Evolutionary conservation across 805 yeast genomes (phyloP), one percentile per base, ranked within the genome.

Genomic region (Jamesozyma piceae): DNA sequence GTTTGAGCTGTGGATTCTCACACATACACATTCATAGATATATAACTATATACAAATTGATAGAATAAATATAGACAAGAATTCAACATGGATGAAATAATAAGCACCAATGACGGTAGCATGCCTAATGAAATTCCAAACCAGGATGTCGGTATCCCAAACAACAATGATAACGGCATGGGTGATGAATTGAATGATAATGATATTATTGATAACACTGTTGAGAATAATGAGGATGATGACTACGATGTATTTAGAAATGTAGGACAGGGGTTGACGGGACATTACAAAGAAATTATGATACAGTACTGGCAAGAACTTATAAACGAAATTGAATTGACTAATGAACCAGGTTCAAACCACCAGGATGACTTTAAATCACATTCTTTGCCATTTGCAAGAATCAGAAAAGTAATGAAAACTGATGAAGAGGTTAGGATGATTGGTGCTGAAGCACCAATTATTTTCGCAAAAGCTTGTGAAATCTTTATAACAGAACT

Each of bases 381-480:
- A 50, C 97, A 92, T 60, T 95, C 89, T 49, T 69, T 92, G 48
- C 99, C 99, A 15, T 70, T 92, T 43, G 98, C 98, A 4, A 74
- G 99, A 52, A 92, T 92, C 54, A 90, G 92, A 59, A 90, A 90
- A 62, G 97, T 90, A 33, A 90, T 90, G 97, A 90, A 90, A 61
- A 89, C 97, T 0, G 97, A 90, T 60, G 95, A 87, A 58, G 97
- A 90, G 50, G 97, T 92, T 32, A 77, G 88, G 50, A 92, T 92
- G 99, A 92, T 92, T 44, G 79, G 92, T 49, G 97, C 98, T 2
- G 99, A 92, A 66, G 97, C 97, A 1, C 98, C 99, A 2, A 88
- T 92, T 28, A 65, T 92, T 46, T 92, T 92, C 67, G 97, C 98
- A 37, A 92, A 92, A 63, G 97, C 97, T 1, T 92, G 98, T 65